Conservation (phyloP, 2,329 filamentous ascomycete genomes). For the Verticillium albo-atrum region DNA sequence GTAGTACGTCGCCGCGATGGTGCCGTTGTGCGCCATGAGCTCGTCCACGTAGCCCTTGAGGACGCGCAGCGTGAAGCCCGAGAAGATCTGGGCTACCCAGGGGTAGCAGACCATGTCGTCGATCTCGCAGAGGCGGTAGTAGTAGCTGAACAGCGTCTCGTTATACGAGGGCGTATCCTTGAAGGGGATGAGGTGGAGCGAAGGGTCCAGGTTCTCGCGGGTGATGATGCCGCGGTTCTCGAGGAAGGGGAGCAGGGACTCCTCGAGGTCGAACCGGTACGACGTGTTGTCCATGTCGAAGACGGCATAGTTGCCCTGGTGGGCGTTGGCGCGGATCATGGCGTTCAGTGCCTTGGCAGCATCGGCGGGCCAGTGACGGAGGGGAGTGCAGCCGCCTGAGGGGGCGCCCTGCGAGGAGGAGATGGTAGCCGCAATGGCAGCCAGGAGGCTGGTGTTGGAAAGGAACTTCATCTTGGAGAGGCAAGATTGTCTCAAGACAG, state of each 20-base stretch:
- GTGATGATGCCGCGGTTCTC: slow-evolving; percentile 35
- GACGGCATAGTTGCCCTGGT: slow-evolving; percentile 31
- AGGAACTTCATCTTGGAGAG: neutral
- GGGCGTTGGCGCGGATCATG: slow-evolving; percentile 33
- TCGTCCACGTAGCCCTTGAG: slow-evolving; percentile 42
- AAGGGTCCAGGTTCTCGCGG: slow-evolving; percentile 33
- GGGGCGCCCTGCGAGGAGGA: neutral
- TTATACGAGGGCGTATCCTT: slow-evolving; percentile 30
- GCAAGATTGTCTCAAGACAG: neutral
- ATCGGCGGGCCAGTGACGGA: slow-evolving; percentile 27
- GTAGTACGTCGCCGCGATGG: slow-evolving; percentile 30
- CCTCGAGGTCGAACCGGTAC: slow-evolving; percentile 36
- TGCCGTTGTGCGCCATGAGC: slow-evolving; percentile 35
- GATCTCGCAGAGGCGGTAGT: slow-evolving; percentile 35
- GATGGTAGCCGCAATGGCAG: neutral
- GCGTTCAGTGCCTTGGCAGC: slow-evolving; percentile 28
- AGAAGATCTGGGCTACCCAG: slow-evolving; percentile 35
- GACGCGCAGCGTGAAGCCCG: slow-evolving; percentile 36
- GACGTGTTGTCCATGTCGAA: slow-evolving; percentile 44
- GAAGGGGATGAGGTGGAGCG: slow-evolving; percentile 36
- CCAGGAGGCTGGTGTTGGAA: neutral
- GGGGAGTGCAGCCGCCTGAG: neutral
- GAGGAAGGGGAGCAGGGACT: slow-evolving; percentile 37
- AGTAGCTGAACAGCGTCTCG: slow-evolving; percentile 41
- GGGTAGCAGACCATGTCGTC: slow-evolving; percentile 37